A percentile compares a stretch with the other conserved stretches of the same genome.
Conservation (phyloP, 805 yeast species). For the Ogataea pilisensis region DNA sequence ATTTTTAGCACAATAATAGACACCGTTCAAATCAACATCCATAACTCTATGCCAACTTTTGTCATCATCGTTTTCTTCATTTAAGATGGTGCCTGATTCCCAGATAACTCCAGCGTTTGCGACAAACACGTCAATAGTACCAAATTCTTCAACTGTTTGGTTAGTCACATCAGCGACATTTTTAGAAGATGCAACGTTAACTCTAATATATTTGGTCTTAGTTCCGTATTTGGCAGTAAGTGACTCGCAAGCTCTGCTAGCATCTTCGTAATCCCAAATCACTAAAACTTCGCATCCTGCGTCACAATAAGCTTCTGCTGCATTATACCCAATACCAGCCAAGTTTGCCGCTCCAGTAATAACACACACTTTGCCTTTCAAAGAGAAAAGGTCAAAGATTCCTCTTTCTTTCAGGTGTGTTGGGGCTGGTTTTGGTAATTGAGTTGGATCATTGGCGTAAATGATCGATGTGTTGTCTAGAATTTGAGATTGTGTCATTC, state of each 20-base stretch:
- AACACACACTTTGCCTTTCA: conserved; percentile 78
- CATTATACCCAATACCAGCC: conserved; percentile 71
- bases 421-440: conserved; percentile 28
- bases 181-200: conserved; percentile 35
- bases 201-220: conserved; percentile 25
- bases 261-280: conserved; percentile 32
- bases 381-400: conserved; percentile 56
- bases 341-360: conserved; percentile 75
- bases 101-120: conserved; percentile 40
- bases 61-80: conserved; percentile 32
- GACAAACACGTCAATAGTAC: conserved; percentile 38
- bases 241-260: conserved; percentile 16
- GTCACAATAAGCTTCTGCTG: conserved; percentile 79
- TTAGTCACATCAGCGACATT: conserved; percentile 31
- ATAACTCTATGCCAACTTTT: conserved; percentile 38
- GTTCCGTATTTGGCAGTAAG: conserved; percentile 26
- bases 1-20: conserved; percentile 49
- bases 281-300: conserved; percentile 80
- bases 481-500: conserved; percentile 22
- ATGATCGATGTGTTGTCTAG: conserved; percentile 21
- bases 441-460: conserved; percentile 21
- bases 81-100: conserved; percentile 32
- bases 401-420: conserved; percentile 15
- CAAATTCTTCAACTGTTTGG: conserved; percentile 35
- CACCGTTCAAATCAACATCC: conserved; percentile 48